These are phyloP conservation scores for Melastoma candidum DNA, from an alignment of 441 rosid genomes.

Conservation along the genomic window DNA sequence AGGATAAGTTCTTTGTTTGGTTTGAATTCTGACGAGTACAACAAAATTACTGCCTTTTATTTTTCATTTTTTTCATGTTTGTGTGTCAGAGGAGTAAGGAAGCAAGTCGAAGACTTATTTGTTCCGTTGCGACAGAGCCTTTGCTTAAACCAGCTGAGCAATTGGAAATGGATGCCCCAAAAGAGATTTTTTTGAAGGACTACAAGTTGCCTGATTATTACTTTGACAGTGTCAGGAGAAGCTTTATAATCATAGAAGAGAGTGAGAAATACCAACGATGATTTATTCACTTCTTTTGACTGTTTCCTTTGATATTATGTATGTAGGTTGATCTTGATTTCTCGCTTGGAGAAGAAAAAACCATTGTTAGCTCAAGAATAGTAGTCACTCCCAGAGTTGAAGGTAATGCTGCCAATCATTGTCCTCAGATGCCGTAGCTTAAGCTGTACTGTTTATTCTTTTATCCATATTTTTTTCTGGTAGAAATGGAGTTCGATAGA, in stretches of 20 bases:
- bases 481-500: too few species aligned
- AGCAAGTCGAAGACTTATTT: slow-evolving; percentile 39
- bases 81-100: background rate
- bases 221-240: slow-evolving; percentile 56
- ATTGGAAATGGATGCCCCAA: slow-evolving; percentile 71
- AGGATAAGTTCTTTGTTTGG: too few species aligned
- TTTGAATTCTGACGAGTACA: too few species aligned
- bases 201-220: slow-evolving; percentile 87
- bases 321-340: slow-evolving; percentile 72
- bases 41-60: too few species aligned
- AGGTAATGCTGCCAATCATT: slow-evolving; percentile 34
- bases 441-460: background rate
- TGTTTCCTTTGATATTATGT: too few species aligned
- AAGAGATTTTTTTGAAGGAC: slow-evolving; percentile 88
- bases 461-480: too few species aligned
- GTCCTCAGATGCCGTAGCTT: background rate
- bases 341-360: slow-evolving; percentile 84
- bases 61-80: background rate
- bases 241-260: background rate
- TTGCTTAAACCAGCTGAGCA: slow-evolving; percentile 55
- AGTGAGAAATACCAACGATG: background rate
- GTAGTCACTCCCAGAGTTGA: slow-evolving; percentile 62
- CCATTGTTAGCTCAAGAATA: slow-evolving; percentile 78
- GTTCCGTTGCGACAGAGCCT: slow-evolving; percentile 69
- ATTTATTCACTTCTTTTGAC: slow-evolving; percentile 6